Evolutionary conservation across 306 rosid species (phyloP), one percentile per base, ranked within the genome.

Genomic region (Acacia crassicarpa): DNA sequence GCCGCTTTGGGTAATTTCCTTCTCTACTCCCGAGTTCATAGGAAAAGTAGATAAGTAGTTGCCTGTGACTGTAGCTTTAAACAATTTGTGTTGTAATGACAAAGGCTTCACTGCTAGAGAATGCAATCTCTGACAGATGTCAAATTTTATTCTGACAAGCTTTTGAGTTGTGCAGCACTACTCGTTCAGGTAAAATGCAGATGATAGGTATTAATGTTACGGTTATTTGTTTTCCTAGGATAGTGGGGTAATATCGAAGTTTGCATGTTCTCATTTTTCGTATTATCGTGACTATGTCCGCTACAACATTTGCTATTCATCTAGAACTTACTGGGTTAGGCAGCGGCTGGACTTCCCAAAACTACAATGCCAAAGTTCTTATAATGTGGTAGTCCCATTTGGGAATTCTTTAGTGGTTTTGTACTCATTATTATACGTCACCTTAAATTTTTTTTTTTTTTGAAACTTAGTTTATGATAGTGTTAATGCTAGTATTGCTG

Each of bases 1-100:
- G 99, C n/a, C 94, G 99, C 51, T 95, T 95, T 58, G 99, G 98
- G 99, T 95, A 82, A 79, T 75, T 72, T 70, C 14, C 16, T 59
- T 22, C 20, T 14, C 54, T 25, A 38, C 23, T 48, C 17, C 38
- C 25, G 22, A 71, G 77, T 17, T 70, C 45, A 15, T 14, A 19
- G 25, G 45, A 16, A 30, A n/a, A 4, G 17, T 41, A 9, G 35
- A n/a, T 35, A 41, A 35, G 51, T 80, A 41, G 14, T 38, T 30
- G 49, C 67, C 74, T 49, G 59, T 49, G 17, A 14, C 74, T 59
- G 67, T 59, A 45, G 35, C 70, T 71, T 32, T 17, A 9, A 40
- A 49, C 71, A 32, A 19, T 54, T 27, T 66, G 70, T 67, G 79
- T 41, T 75, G 53, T 27, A 48, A n/a, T 69, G 19, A 69, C 53